These are phyloP conservation scores for Moesziomyces sp. DNA, from an alignment of 1,284 basidiomycete genomes.

Conservation along the genomic window DNA sequence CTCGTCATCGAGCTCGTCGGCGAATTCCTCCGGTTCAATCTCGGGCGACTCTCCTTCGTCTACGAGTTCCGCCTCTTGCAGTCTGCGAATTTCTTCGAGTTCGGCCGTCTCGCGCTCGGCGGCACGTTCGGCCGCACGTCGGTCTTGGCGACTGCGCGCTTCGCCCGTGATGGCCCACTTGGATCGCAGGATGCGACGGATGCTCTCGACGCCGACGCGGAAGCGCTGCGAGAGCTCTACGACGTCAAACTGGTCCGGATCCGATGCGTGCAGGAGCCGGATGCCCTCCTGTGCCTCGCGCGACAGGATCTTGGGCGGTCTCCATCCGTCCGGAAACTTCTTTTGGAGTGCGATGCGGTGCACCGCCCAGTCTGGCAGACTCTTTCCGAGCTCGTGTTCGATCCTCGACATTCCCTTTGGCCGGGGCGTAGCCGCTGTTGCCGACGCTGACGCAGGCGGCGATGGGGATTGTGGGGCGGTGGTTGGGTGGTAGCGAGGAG, in stretches of 20 bases:
- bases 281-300: conserved; percentile 64
- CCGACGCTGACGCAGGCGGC: conserved; percentile 4
- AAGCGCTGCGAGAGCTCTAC: conserved; percentile 52
- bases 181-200: conserved; percentile 59
- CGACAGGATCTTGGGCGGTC: conserved; percentile 62
- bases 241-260: conserved; percentile 58
- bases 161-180: conserved; percentile 38
- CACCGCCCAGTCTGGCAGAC: conserved; percentile 55
- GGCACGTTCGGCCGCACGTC: conserved; percentile 34
- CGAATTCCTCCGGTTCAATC: conserved; percentile 26
- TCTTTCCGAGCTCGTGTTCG: conserved; percentile 54
- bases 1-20: conserved; percentile 22
- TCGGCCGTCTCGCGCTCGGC: conserved; percentile 33
- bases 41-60: conserved; percentile 32
- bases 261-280: conserved; percentile 53
- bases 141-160: conserved; percentile 33
- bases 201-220: conserved; percentile 57
- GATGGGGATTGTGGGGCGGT: not conserved
- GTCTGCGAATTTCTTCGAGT: conserved; percentile 28
- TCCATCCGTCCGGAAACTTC: conserved; percentile 63
- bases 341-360: conserved; percentile 54
- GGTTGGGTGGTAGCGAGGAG: conserved; percentile 21
- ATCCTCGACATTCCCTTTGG: conserved; percentile 59
- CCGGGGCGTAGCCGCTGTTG: conserved; percentile 11
- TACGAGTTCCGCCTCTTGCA: conserved; percentile 31